Conservation (phyloP, 2,329 filamentous ascomycete species). For the Xylaria sp. region DNA sequence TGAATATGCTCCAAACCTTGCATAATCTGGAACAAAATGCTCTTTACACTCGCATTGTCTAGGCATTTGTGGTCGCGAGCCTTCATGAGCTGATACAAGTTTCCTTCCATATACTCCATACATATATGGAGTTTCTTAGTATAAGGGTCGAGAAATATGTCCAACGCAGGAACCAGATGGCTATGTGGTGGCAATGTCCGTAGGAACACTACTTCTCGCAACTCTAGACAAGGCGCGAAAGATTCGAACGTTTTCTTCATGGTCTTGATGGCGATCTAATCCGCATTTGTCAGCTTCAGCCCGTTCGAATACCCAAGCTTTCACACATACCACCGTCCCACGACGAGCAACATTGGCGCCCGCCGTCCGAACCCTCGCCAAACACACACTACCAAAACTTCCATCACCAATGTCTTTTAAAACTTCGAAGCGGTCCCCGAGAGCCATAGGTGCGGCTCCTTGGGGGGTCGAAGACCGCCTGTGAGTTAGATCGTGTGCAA, state of each 20-base stretch:
- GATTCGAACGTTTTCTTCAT: conserved; percentile 99
- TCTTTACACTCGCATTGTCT: conserved; percentile 92
- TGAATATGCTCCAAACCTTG: conserved; percentile 97
- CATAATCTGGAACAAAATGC: conserved; percentile 96
- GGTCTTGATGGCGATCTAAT: conserved; percentile 95
- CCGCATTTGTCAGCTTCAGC: conserved; percentile 19
- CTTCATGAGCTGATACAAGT: conserved; percentile 99
- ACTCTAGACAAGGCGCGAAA: conserved; percentile 85
- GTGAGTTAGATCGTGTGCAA: conserved; percentile 74
- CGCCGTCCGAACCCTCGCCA: conserved; percentile 89
- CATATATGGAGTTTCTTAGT: conserved; percentile 96
- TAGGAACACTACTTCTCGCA: conserved; percentile 96
- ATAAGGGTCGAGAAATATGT: conserved; percentile 97
- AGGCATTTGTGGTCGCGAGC: conserved; percentile 92
- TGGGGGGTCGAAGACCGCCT: conserved; percentile 65
- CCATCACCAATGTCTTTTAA: conserved; percentile 98
- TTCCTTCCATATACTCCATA: conserved; percentile 99
- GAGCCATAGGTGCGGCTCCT: conserved; percentile 57
- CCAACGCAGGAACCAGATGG: conserved; percentile 94
- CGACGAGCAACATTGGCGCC: conserved; percentile 86
- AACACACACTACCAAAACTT: conserved; percentile 93
- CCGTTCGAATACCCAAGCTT: neutral
- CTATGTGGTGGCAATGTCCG: conserved; percentile 84
- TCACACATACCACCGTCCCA: conserved; percentile 81
- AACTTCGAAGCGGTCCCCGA: conserved; percentile 96